Conservation (phyloP, 2,329 filamentous ascomycete genomes). For the Periconia macrospinosa region DNA sequence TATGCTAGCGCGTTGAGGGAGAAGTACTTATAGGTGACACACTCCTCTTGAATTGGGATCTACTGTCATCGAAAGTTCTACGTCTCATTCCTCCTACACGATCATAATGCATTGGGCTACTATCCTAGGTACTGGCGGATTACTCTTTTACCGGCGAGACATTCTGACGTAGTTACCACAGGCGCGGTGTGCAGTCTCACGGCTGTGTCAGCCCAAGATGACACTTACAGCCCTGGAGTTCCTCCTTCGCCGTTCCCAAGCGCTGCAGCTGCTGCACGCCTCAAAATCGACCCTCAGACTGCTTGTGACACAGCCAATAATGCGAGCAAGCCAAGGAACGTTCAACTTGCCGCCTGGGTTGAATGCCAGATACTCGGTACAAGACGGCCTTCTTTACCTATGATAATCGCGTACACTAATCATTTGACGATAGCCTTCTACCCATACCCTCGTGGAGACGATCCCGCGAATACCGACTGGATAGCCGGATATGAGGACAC, state of each 20-base stretch:
- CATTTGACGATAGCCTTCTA: slow-evolving; percentile 2
- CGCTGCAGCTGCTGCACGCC: slow-evolving; percentile 1
- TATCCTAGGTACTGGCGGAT: neutral
- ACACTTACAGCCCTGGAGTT: slow-evolving; percentile 2
- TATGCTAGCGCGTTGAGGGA: no score
- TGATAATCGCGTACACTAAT: neutral
- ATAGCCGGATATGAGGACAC: neutral
- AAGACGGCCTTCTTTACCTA: neutral
- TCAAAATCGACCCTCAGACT: slow-evolving; percentile 3
- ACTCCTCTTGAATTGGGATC: no score
- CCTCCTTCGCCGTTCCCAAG: slow-evolving; percentile 3
- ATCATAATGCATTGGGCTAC: neutral
- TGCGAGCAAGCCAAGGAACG: neutral
- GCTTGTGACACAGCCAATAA: slow-evolving; percentile 2
- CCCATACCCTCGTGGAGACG: slow-evolving; percentile 2
- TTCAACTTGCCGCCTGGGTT: slow-evolving; percentile 7
- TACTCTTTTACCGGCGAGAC: neutral
- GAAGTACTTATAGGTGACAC: no score
- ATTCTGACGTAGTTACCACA: neutral
- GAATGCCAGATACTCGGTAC: slow-evolving; percentile 4
- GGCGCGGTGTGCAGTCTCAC: neutral
- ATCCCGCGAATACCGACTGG: slow-evolving; percentile 7
- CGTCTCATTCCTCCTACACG: no score
- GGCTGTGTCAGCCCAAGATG: neutral
- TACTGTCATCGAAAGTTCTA: no score